Conservation (phyloP, 345 rosid genomes). For the Citrus mangshanensis region DNA sequence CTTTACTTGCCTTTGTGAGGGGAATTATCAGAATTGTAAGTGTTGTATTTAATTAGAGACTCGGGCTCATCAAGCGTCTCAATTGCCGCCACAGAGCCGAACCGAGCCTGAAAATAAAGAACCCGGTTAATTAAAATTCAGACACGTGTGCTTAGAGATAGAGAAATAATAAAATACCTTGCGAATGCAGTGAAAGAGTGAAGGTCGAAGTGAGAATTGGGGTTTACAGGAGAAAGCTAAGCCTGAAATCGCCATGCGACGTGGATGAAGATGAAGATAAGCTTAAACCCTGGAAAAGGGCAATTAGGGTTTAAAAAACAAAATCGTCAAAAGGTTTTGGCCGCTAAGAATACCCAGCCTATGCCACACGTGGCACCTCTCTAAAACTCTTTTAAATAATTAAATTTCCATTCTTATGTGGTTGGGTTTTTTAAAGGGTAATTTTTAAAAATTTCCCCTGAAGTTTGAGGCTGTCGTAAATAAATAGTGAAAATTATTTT, state of each 20-base stretch:
- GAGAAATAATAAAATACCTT: constrained; percentile 26
- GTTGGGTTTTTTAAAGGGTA: no score
- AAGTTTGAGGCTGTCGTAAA: no score
- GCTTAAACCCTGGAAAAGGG: constrained; percentile 28
- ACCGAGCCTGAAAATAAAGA: constrained; percentile 33
- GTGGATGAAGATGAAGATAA: constrained; percentile 2
- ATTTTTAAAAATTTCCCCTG: no score
- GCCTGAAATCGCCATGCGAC: constrained; percentile 45
- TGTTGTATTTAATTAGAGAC: constrained; percentile 18
- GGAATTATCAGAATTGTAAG: constrained; percentile 16
- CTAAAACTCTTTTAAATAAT: no score
- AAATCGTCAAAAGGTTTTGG: not conserved
- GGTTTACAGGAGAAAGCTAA: constrained; percentile 44
- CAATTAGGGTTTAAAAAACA: constrained; percentile 30
- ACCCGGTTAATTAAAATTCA: not conserved
- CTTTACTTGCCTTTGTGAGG: constrained; percentile 21
- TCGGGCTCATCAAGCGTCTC: constrained; percentile 47
- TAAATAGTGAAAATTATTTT: no score
- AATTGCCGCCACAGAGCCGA: constrained; percentile 38
- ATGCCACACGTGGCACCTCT: no score
- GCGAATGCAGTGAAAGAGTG: constrained; percentile 36
- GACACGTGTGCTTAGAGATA: not conserved
- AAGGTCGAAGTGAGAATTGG: constrained; percentile 37
- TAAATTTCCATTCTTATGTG: no score
- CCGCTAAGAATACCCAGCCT: not conserved